These are phyloP conservation scores for Aspergillus terreus DNA, from an alignment of 2,329 filamentous ascomycete genomes.

Conservation along the genomic window DNA sequence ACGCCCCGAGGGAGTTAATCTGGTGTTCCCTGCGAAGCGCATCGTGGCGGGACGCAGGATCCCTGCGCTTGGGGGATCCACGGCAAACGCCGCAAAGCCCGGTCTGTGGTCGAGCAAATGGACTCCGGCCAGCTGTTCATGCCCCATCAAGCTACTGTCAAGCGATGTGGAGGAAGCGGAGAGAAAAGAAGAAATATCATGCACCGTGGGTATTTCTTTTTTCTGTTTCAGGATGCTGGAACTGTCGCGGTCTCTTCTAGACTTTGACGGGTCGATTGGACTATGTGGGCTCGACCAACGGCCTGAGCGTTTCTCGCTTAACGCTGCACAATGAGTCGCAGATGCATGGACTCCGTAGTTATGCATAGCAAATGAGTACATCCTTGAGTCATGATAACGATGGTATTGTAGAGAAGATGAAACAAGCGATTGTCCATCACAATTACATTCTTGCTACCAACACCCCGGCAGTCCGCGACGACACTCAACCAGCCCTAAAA, in stretches of 20 bases:
- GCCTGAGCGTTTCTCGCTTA: slow-evolving; percentile 5
- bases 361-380: too few relatives aligned
- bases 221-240: neutral
- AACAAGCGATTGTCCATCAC: neutral
- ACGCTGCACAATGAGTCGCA: neutral
- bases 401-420: neutral
- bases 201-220: neutral
- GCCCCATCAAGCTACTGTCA: slow-evolving; percentile 7
- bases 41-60: slow-evolving; percentile 5
- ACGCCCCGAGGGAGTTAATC: neutral
- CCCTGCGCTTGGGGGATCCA: slow-evolving; percentile 1
- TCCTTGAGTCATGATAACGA: neutral
- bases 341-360: too few relatives aligned
- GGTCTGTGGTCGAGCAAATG: slow-evolving; percentile 10
- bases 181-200: neutral
- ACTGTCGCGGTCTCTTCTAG: neutral
- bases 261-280: slow-evolving; percentile 6
- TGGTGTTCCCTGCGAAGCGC: neutral
- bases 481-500: neutral
- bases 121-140: slow-evolving; percentile 13
- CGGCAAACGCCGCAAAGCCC: neutral
- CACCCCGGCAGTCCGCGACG: neutral
- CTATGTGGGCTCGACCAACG: slow-evolving; percentile 4
- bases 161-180: neutral
- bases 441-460: neutral